phyloP scores from a whole-genome alignment of 2,329 filamentous ascomycete genomes.

The Penicillium sp. region DNA sequence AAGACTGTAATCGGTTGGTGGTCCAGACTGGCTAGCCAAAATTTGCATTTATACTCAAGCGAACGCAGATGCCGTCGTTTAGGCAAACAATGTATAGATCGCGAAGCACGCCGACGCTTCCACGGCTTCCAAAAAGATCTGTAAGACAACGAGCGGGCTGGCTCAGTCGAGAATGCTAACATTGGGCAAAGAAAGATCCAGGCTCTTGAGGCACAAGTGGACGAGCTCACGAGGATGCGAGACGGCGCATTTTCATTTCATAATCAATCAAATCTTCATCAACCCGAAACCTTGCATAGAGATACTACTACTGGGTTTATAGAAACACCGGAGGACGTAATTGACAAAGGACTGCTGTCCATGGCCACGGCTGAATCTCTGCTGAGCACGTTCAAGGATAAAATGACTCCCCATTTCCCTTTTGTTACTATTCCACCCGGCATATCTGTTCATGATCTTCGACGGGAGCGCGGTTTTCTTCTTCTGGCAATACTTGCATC shows the following conservation, averaged over 20 bases:
- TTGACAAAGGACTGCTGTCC: background rate
- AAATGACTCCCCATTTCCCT: constrained; percentile 1
- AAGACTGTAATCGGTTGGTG: constrained; percentile 18
- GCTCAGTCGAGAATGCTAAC: too few relatives aligned
- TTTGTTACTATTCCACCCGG: constrained; percentile 2
- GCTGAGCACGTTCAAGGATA: background rate
- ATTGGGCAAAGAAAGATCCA: constrained; percentile 7
- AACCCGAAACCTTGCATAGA: too few relatives aligned
- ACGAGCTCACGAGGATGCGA: background rate
- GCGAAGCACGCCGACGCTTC: constrained; percentile 22
- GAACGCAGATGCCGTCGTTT: constrained; percentile 31
- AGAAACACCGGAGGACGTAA: background rate
- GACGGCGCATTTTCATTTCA: background rate
- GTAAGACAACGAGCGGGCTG: constrained; percentile 19
- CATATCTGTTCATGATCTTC: constrained; percentile 21
- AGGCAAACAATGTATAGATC: constrained; percentile 31
- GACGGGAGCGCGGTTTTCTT: constrained; percentile 30
- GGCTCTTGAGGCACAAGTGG: constrained; percentile 5
- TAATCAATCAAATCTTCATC: background rate
- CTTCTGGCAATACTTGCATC: constrained; percentile 32
- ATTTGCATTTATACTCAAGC: background rate
- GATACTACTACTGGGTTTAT: too few relatives aligned
- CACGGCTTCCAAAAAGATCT: constrained; percentile 35
- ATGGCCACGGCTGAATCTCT: constrained; percentile 3
- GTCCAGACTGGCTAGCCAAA: background rate